Conservation (phyloP, 2,329 filamentous ascomycete genomes). For the Dissoconium aciculare region DNA sequence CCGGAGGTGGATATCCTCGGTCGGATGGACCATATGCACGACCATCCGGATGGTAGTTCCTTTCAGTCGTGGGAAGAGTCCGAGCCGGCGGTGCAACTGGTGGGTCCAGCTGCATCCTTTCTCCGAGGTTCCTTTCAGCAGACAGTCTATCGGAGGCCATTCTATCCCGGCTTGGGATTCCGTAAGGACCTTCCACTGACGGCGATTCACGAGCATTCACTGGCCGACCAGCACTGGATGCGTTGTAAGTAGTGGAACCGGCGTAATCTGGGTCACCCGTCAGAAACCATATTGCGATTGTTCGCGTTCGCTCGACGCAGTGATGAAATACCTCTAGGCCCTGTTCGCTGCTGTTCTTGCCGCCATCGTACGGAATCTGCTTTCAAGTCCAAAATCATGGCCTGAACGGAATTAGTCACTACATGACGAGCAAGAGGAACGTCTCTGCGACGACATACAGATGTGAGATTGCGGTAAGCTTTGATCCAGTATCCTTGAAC, state of each 20-base stretch:
- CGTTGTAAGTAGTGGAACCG: conserved; percentile 28
- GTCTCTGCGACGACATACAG: conserved; percentile 31
- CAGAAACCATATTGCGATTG: too few species aligned
- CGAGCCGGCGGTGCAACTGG: conserved; percentile 9
- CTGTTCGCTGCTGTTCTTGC: conserved; percentile 23
- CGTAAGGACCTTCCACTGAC: conserved; percentile 20
- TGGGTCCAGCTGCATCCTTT: conserved; percentile 20
- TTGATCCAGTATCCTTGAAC: conserved; percentile 40
- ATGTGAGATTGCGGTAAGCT: conserved; percentile 36
- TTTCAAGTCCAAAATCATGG: conserved; percentile 37
- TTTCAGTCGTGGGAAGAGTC: conserved; percentile 5
- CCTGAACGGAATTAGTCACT: conserved; percentile 20
- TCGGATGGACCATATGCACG: conserved; percentile 10
- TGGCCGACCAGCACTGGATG: conserved; percentile 26
- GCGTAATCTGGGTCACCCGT: conserved; percentile 20
- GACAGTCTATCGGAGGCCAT: conserved; percentile 2
- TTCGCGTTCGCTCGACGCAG: too few species aligned
- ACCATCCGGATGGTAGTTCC: conserved; percentile 13
- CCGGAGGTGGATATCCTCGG: conserved; percentile 3
- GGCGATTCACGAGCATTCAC: conserved; percentile 27
- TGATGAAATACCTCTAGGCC: conserved; percentile 36
- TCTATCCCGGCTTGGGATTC: conserved; percentile 8
- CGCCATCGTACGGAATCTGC: conserved; percentile 34
- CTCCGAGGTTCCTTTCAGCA: conserved; percentile 15
- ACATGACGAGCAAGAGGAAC: too few species aligned